Evolutionary conservation across 495 filamentous ascomycete species (phyloP), one percentile per base, ranked within the genome.

Genomic region (Niebla homalea): DNA sequence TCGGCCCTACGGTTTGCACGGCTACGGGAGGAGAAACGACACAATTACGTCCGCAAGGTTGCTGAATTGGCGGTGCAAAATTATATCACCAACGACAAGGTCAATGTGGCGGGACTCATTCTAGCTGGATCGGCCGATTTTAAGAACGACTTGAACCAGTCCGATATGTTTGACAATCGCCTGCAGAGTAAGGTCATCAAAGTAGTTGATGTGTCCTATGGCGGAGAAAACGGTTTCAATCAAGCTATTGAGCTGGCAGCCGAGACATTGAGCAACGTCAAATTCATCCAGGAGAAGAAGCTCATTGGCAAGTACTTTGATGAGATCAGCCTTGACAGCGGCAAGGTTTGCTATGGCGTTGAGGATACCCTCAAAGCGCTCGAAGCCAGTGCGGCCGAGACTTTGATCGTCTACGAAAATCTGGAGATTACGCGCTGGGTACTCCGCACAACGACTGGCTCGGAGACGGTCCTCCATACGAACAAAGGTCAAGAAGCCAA

Each of bases 271-370:
- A 83, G 88, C 67, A 97, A 94, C 58, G 92, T 98, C 73, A 98
- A 98, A 68, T 98, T 98, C 67, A 94, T 98, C 65, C 92, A 98
- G 67, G 92, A 98, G 77, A 98, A 98, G 84, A 96, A 94, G 74
- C 78, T 98, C 46, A 98, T 98, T 62, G 87, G 88, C 60, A 88
- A 83, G 60, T 98, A 98, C 76, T 98, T 98, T 61, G 87, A 97
- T 63, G 89, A 98, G 69, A 96, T 98, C 62, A 94, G 86, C 58
- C 89, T 94, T 63, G 93, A 98, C 60, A 90, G 81, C 42, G 92
- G 92, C 52, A 89, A 84, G 60, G 80, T 98, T 54, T 98, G 92
- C 72, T 98, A 98, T 64, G 90, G 92, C 73, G 78, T 97, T 43
- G 92, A 97, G 16, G 92, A 98, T 64, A 97, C 93, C 5, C 77